phyloP scores from a whole-genome alignment of 495 filamentous ascomycete species.

The Jackrogersella minutella region DNA sequence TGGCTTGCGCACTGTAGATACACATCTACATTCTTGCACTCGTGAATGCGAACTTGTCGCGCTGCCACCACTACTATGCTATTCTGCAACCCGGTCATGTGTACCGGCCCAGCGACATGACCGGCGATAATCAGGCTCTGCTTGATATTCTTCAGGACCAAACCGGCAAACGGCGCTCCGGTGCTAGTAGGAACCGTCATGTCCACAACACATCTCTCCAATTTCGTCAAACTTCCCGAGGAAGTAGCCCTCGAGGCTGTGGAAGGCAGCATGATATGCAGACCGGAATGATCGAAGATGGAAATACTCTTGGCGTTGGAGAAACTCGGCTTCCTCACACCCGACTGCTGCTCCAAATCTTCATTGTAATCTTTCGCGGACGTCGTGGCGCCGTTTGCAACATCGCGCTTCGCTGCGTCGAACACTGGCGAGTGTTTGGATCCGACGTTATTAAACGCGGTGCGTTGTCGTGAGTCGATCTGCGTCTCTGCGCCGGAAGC shows the following conservation, averaged over 20 bases:
- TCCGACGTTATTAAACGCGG: slow-evolving; percentile 31
- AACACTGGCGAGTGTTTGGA: slow-evolving; percentile 16
- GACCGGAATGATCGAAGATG: slow-evolving; percentile 66
- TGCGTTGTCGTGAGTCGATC: slow-evolving; percentile 24
- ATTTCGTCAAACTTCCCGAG: slow-evolving; percentile 75
- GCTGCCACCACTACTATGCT: slow-evolving; percentile 78
- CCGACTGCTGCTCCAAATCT: slow-evolving; percentile 49
- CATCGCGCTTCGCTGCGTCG: slow-evolving; percentile 47
- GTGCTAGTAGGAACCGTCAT: slow-evolving; percentile 71
- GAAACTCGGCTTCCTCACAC: slow-evolving; percentile 66
- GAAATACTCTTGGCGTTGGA: slow-evolving; percentile 66
- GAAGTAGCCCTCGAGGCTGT: slow-evolving; percentile 71
- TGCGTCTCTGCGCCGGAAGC: slow-evolving; percentile 16
- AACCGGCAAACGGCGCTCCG: slow-evolving; percentile 72
- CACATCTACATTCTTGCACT: slow-evolving; percentile 77
- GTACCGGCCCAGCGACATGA: slow-evolving; percentile 77
- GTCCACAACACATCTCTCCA: slow-evolving; percentile 78
- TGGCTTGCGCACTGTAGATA: slow-evolving; percentile 83
- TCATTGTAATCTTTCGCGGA: slow-evolving; percentile 60
- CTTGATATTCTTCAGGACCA: slow-evolving; percentile 74
- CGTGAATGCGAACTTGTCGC: slow-evolving; percentile 90
- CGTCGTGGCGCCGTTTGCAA: slow-evolving; percentile 38
- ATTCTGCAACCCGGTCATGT: slow-evolving; percentile 78
- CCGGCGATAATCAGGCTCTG: slow-evolving; percentile 78
- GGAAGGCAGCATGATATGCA: slow-evolving; percentile 77